Evolutionary conservation across 345 rosid species (phyloP).

Genomic region (Noccaea bulbosa): DNA sequence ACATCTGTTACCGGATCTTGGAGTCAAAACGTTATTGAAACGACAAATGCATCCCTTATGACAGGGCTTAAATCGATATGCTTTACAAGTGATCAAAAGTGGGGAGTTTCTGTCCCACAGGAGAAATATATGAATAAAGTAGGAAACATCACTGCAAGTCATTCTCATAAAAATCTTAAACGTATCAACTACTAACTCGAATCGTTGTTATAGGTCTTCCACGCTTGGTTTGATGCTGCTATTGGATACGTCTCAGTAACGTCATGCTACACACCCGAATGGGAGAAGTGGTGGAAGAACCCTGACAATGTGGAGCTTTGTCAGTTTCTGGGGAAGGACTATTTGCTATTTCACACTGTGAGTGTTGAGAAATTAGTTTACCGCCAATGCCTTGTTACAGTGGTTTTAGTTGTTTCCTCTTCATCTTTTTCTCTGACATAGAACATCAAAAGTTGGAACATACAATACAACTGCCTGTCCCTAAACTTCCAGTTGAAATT

Average conservation of each 20-base stretch:
- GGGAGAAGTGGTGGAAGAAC: constrained; percentile 99
- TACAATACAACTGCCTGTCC: no score
- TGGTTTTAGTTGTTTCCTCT: no score
- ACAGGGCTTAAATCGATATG: constrained; percentile 86
- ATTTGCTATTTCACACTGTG: constrained; percentile 96
- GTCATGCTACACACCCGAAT: constrained; percentile 85
- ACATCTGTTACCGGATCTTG: constrained; percentile 84
- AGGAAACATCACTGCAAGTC: constrained; percentile 2
- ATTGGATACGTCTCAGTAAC: constrained; percentile 95
- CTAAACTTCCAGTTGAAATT: no score
- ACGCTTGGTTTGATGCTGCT: constrained; percentile 99
- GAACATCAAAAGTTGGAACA: no score
- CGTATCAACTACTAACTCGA: constrained; percentile 10
- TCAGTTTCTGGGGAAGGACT: constrained; percentile 99
- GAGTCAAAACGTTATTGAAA: constrained; percentile 95
- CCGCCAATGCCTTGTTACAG: no score
- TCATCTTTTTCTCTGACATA: no score
- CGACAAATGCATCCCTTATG: constrained; percentile 85
- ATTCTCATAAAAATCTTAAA: constrained; percentile 9
- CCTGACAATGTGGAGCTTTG: constrained; percentile 93
- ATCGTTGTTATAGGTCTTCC: constrained; percentile 71
- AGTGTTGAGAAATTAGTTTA: no score
- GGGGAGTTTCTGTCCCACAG: constrained; percentile 99
- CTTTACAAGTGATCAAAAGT: constrained; percentile 94
- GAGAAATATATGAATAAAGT: constrained; percentile 81